Percentiles rank a stretch among this genome's conserved stretches.
Conservation (phyloP, 805 yeast genomes). For the Hanseniaspora vineae region DNA sequence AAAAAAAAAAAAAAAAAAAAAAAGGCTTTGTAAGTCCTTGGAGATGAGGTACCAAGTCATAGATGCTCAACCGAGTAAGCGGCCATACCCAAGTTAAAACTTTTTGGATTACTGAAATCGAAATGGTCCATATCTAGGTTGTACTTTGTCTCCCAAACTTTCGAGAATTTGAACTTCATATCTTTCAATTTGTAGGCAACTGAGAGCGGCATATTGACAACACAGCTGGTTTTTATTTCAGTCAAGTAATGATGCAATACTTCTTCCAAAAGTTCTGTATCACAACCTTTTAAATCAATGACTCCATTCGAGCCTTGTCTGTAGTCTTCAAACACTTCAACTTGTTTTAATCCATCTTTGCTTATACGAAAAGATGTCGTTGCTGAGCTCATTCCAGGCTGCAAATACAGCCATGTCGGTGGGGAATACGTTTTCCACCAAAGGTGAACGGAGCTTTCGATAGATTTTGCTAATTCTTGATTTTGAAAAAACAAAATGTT, state of each 20-base stretch:
- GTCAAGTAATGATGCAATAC: conserved; percentile 12
- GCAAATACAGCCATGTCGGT: conserved; percentile 66
- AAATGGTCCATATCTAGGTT: conserved; percentile 71
- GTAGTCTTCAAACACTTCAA: conserved; percentile 10
- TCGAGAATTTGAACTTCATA: conserved; percentile 8
- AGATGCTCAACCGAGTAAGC: conserved; percentile 28
- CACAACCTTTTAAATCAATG: conserved; percentile 36
- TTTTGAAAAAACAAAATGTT: conserved; percentile 31
- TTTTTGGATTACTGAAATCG: conserved; percentile 32
- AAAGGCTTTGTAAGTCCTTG: not conserved
- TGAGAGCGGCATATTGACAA: conserved; percentile 14
- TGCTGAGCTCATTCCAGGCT: conserved; percentile 14
- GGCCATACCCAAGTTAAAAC: conserved; percentile 52
- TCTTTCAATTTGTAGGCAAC: conserved; percentile 12
- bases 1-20: not conserved
- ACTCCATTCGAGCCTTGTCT: conserved; percentile 15
- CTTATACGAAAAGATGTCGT: conserved; percentile 1
- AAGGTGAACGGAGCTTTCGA: conserved; percentile 29
- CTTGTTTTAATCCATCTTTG: conserved; percentile 11
- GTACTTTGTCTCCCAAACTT: conserved; percentile 26
- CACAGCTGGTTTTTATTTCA: conserved; percentile 2
- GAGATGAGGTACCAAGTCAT: no score
- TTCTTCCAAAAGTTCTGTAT: conserved; percentile 14
- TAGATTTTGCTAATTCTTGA: not conserved
- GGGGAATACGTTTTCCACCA: conserved; percentile 97